A percentile compares a stretch with the other conserved stretches of the same genome.
Evolutionary conservation across 208 protist species (phyloP).

Genomic region (Wallacemonas collosoma): DNA sequence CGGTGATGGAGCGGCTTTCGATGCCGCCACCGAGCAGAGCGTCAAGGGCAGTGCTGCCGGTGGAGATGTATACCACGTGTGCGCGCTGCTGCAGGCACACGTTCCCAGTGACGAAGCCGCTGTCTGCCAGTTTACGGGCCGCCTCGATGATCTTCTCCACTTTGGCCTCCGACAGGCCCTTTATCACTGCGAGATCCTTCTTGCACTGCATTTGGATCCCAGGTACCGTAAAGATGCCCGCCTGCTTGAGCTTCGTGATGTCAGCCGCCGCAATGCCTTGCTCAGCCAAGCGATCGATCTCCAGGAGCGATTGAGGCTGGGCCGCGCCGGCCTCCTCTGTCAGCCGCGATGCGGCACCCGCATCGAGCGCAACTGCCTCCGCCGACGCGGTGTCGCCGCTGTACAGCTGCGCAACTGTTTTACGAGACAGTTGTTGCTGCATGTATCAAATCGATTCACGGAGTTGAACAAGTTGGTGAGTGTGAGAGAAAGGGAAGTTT

Average conservation of each 20-base stretch:
- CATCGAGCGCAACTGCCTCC: conserved; percentile 17
- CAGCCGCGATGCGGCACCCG: conserved; percentile 18
- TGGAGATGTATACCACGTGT: conserved; percentile 93
- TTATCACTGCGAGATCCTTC: conserved; percentile 92
- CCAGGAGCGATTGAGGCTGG: conserved; percentile 53
- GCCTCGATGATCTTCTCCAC: conserved; percentile 98
- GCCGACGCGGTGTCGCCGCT: background rate
- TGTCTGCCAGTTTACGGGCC: conserved; percentile 84
- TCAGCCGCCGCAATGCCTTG: conserved; percentile 88
- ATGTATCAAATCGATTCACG: background rate
- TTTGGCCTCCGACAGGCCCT: conserved; percentile 98
- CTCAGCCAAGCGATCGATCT: conserved; percentile 91
- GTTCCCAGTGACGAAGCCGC: conserved; percentile 90
- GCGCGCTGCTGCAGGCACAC: conserved; percentile 87
- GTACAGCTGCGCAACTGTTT: background rate
- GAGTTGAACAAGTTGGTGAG: too few species aligned
- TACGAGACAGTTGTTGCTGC: conserved; percentile 14
- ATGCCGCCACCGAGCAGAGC: conserved; percentile 96
- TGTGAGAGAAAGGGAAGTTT: too few species aligned
- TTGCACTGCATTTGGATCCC: conserved; percentile 93
- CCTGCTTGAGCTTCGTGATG: conserved; percentile 89
- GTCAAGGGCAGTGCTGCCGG: conserved; percentile 94
- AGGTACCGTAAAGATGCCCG: conserved; percentile 90
- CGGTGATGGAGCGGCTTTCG: conserved; percentile 96
- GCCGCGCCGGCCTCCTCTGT: conserved; percentile 24